These are phyloP conservation scores for Potentilla sterilis DNA, from an alignment of 306 rosid genomes.

Conservation along the genomic window DNA sequence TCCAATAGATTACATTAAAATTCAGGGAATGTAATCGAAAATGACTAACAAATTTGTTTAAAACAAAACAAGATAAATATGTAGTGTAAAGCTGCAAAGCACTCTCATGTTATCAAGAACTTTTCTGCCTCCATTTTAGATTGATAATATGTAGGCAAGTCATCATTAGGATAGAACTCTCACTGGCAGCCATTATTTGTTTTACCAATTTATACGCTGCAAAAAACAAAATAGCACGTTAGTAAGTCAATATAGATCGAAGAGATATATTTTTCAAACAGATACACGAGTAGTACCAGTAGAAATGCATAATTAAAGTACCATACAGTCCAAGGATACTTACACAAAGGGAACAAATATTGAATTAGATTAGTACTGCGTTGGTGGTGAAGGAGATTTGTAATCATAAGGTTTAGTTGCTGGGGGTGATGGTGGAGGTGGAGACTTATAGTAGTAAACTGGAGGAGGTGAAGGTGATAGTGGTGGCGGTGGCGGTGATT, in stretches of 20 bases:
- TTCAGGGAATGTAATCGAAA: not conserved
- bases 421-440: not conserved
- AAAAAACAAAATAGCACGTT: not conserved
- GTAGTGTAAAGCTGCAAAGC: not conserved
- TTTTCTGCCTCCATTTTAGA: not conserved
- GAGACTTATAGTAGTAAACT: no score
- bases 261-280: not conserved
- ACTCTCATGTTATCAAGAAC: not conserved
- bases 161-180: not conserved
- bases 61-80: not conserved
- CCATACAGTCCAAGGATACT: not conserved
- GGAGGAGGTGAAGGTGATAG: not conserved
- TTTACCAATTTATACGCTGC: constrained; percentile 10
- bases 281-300: not conserved
- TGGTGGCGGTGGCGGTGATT: not conserved
- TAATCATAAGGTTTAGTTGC: not conserved
- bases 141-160: not conserved
- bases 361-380: not conserved
- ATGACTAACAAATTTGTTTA: not conserved
- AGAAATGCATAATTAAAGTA: not conserved
- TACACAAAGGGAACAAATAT: not conserved
- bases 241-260: not conserved
- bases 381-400: constrained; percentile 26
- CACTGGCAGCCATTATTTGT: constrained; percentile 16
- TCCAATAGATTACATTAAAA: not conserved